These are phyloP conservation scores for Termitomyces sp. DNA, from an alignment of 768 basidiomycete species.

Conservation along the genomic window DNA sequence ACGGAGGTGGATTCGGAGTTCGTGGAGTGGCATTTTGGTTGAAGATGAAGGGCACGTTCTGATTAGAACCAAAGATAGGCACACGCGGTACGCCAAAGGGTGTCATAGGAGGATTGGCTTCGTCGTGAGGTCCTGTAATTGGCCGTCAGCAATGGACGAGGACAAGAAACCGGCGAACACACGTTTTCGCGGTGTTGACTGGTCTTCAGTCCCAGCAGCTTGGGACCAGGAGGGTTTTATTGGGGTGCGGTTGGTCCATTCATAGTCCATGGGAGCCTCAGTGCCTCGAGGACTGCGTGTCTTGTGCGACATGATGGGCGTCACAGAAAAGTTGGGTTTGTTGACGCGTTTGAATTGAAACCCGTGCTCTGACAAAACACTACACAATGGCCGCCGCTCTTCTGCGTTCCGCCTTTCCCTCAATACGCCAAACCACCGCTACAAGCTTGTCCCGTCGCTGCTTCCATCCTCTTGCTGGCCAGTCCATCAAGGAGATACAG, in stretches of 20 bases:
- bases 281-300: slow-evolving; percentile 34
- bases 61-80: slow-evolving; percentile 60
- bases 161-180: slow-evolving; percentile 20
- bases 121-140: slow-evolving; percentile 33
- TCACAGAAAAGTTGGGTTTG: slow-evolving; percentile 17
- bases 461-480: slow-evolving; percentile 51
- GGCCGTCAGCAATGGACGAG: not conserved
- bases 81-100: slow-evolving; percentile 28
- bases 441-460: slow-evolving; percentile 25
- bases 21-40: slow-evolving; percentile 32
- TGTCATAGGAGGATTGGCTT: slow-evolving; percentile 39
- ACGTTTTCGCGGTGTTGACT: slow-evolving; percentile 68
- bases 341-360: slow-evolving; percentile 30
- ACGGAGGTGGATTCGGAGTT: slow-evolving; percentile 50
- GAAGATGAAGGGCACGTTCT: slow-evolving; percentile 72
- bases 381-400: slow-evolving; percentile 20
- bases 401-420: slow-evolving; percentile 18
- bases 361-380: slow-evolving; percentile 7
- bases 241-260: slow-evolving; percentile 67
- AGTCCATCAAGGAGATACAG: slow-evolving; percentile 27
- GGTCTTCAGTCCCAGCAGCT: slow-evolving; percentile 27
- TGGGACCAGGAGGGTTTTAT: slow-evolving; percentile 56
- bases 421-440: slow-evolving; percentile 14
- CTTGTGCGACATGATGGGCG: slow-evolving; percentile 37
- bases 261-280: slow-evolving; percentile 88